phyloP scores from a whole-genome alignment of 208 protist species.

The Trypanosoma melophagium region DNA sequence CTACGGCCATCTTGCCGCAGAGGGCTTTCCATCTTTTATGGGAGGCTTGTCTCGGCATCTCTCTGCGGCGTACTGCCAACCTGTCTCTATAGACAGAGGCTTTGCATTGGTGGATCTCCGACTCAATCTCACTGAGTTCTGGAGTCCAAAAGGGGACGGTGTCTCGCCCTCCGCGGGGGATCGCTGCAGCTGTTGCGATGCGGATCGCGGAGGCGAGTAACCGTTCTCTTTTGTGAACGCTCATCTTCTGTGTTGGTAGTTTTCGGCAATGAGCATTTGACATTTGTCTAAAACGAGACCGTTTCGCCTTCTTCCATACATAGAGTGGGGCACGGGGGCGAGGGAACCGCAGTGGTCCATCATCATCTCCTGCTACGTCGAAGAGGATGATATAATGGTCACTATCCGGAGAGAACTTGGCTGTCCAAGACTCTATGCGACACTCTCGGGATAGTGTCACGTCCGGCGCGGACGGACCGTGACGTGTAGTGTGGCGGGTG shows the following conservation, averaged over 20 bases:
- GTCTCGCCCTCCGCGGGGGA: background rate
- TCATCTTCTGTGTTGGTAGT: background rate
- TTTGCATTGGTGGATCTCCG: background rate
- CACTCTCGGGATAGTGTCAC: slow-evolving; percentile 3
- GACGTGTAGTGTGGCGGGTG: background rate
- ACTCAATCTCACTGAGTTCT: background rate
- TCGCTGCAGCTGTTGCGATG: slow-evolving; percentile 2
- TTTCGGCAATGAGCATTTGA: background rate
- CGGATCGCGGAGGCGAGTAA: background rate
- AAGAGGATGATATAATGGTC: background rate
- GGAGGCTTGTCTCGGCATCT: slow-evolving; percentile 5
- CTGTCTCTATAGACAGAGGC: background rate
- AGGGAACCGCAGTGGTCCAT: background rate
- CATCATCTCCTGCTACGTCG: slow-evolving; percentile 10
- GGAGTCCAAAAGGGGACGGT: background rate
- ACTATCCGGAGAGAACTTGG: background rate
- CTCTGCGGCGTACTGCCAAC: slow-evolving; percentile 3
- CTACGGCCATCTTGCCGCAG: background rate
- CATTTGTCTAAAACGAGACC: background rate
- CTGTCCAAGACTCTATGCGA: background rate
- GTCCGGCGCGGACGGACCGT: slow-evolving; percentile 1
- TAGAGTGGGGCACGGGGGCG: background rate
- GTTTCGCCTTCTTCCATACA: slow-evolving; percentile 4
- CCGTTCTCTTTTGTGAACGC: background rate
- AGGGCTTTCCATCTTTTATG: background rate